Base-by-base conservation (phyloP, 495 filamentous ascomycete species). In the Daldinia concentrica region DNA sequence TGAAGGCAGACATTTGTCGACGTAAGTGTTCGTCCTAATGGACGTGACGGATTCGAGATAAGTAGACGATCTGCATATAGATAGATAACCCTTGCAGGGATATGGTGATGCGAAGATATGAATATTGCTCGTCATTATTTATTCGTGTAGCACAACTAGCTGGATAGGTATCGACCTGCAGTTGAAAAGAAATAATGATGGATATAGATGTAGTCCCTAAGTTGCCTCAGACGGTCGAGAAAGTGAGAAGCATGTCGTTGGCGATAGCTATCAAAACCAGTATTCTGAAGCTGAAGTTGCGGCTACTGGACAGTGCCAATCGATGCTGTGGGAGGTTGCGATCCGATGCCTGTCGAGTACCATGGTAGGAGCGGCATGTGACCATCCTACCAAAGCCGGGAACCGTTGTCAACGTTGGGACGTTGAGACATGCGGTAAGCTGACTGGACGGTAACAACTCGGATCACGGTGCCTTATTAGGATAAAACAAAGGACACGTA, bases 361-460 rank as follows among this genome's bases (percentile, higher is more conserved):
- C 27, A 57, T 57, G 30, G 54, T 64, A 62, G 51, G 54, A 58
- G 41, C 48, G 56, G 50, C 64, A 68, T 73, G 70, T 65, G 70
- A 73, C 64, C 61, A 61, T 60, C 36, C 61, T 52, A 65, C 59
- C 37, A 43, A 48, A 41, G 19, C 45, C 30, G 61, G 37, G 61
- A 55, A 51, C 59, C 52, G 52, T 59, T 62, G 36, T 68, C 48
- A 50, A 65, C 51, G 37, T 61, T 65, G 55, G 55, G 24, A 73
- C 29, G 56, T 68, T 68, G 32, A 62, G 56, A 27, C 15, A 73
- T 73, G 64, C 66, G 62, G 71, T 73, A 73, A 73, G 71, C 71
- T 73, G 71, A 73, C 71, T 66, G 60, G 58, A 70, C 29, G 34
- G 59, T 60, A 26, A 62, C 57, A 39, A 64, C 51, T 56, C 56